Conservation (phyloP, 2,329 filamentous ascomycete genomes). For the Stagonosporopsis chrysanthemi region DNA sequence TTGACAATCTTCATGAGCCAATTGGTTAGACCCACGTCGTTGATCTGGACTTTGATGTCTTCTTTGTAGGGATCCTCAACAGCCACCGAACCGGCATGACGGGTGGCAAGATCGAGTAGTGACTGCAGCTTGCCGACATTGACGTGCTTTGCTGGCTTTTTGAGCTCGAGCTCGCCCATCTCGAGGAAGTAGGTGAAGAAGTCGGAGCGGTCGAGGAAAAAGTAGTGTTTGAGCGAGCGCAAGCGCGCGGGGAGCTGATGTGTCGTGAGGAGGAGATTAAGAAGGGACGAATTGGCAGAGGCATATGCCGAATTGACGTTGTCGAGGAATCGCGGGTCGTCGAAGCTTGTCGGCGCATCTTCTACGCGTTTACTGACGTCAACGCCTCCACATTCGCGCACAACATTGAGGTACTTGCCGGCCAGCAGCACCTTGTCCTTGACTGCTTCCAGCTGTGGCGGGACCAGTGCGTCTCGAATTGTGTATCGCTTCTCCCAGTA, state of each 20-base stretch:
- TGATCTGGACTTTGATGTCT: conserved; percentile 97
- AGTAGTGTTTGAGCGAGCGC: conserved; percentile 95
- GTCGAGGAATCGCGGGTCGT: conserved; percentile 89
- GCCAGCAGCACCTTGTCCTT: conserved; percentile 95
- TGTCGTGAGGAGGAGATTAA: conserved; percentile 89
- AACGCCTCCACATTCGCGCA: conserved; percentile 94
- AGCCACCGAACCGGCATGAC: conserved; percentile 94
- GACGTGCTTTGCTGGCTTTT: conserved; percentile 85
- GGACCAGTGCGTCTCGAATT: conserved; percentile 87
- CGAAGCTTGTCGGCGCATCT: conserved; percentile 90
- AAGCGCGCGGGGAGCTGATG: conserved; percentile 88
- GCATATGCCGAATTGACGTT: conserved; percentile 97
- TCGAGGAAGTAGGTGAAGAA: conserved; percentile 99
- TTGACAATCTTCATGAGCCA: conserved; percentile 96
- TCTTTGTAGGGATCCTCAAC: conserved; percentile 97
- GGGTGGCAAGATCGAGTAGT: conserved; percentile 90
- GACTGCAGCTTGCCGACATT: conserved; percentile 95
- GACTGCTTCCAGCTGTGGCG: conserved; percentile 87
- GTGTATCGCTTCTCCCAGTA: conserved; percentile 99
- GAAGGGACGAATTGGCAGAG: conserved; percentile 90
- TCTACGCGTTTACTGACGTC: conserved; percentile 88
- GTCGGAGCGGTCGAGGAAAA: conserved; percentile 96
- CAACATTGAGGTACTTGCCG: conserved; percentile 97
- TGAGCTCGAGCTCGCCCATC: conserved; percentile 84
- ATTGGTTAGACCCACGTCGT: conserved; percentile 89